Base-by-base conservation (phyloP, 2,329 filamentous ascomycete species). In the Stachybotrys elegans region DNA sequence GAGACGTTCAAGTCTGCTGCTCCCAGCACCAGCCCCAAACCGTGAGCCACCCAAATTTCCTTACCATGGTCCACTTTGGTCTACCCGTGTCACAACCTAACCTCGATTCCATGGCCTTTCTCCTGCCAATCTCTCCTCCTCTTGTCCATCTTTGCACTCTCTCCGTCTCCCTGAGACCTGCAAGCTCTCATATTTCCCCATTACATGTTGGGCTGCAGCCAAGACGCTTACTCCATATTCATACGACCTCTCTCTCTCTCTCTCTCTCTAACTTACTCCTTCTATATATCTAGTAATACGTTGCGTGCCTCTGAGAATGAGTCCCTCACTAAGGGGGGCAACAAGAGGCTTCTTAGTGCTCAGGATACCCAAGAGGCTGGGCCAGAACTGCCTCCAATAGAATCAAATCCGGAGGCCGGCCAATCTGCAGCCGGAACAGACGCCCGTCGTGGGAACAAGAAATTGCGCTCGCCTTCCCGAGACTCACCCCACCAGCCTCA, bases 401-500 rank as follows among this genome's bases (percentile, higher is more conserved):
- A n/a, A n/a, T n/a, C n/a, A n/a, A n/a, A n/a, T n/a, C 21, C 38
- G 21, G 38, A 19, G 11, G 11, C 12, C 16, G 22, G 38, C 22
- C 13, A 22, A 25, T n/a, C 22, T 5, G 22, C 22, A n/a, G 5
- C 38, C 13, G 21, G 22, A 12, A 14, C 12, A 22, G 41, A 44
- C 7, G 47, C 48, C 40, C 46, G 40, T 3, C 54, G 48, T 19
- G 49, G 50, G 8, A 53, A 43, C 27, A 58, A 57, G 43, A 62
- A 62, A 42, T 40, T 53, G 7, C 57, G 57, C 20, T 61, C 61
- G 2, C 59, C 61, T 17, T 51, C 58, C 4, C 51, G 41, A 20
- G 38, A 40, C 16, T 47, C 49, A 1, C 52, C 58, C 0, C 49
- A 55, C 25, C 45, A 55, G 5, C 54, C 50, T 13, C 52, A 37